A percentile compares a stretch with the other conserved stretches of the same genome.
phyloP scores from a whole-genome alignment of 495 filamentous ascomycete species.

The Alectoria sarmentosa region DNA sequence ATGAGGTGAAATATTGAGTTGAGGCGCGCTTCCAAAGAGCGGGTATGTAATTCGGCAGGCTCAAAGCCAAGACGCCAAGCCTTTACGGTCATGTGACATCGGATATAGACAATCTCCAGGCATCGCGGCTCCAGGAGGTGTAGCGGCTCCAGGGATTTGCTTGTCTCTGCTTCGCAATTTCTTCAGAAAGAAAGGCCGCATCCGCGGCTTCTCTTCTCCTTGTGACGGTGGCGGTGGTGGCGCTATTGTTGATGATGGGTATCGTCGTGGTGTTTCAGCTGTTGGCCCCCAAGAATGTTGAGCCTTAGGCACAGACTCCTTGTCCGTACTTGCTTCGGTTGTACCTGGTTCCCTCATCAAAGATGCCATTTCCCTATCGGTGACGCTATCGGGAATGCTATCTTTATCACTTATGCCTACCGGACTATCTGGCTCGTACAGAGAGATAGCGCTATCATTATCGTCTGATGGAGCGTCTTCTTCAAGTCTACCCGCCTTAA shows the following conservation, averaged over 20 bases:
- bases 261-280: background rate
- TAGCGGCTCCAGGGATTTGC: background rate
- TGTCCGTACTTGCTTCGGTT: background rate
- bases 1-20: no score
- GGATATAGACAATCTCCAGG: no score
- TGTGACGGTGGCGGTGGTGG: no score
- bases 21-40: no score
- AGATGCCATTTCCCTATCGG: background rate
- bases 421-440: background rate
- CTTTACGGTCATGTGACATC: no score
- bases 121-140: no score
- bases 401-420: background rate
- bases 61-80: no score
- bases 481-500: constrained; percentile 16
- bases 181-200: background rate
- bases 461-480: constrained; percentile 12
- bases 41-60: no score
- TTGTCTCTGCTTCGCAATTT: background rate
- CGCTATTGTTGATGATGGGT: no score
- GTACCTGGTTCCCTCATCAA: background rate
- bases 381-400: background rate
- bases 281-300: background rate
- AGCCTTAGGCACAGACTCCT: background rate
- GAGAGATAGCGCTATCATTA: background rate
- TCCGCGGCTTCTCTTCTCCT: background rate